phyloP scores from a whole-genome alignment of 768 basidiomycete species.

The Agaricus subrufescens region DNA sequence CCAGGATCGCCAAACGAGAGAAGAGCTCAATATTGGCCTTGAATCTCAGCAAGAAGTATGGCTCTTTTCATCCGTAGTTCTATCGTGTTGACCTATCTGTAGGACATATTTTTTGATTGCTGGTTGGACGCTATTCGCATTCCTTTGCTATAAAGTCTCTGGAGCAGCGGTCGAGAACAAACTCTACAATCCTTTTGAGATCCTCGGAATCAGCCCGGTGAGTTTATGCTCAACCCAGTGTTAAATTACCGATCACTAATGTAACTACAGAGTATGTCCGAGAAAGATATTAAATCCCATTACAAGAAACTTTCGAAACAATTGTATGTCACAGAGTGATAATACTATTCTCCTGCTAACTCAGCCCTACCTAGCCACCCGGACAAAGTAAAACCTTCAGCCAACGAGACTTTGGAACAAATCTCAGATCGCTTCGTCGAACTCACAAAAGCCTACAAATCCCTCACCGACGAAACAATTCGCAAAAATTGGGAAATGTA shows the following conservation, averaged over 20 bases:
- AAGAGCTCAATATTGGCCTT: conserved; percentile 44
- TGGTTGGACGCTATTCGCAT: conserved; percentile 74
- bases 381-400: conserved; percentile 85
- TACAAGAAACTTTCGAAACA: conserved; percentile 88
- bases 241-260: neutral
- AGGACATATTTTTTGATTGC: conserved; percentile 57
- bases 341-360: neutral
- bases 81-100: conserved; percentile 2
- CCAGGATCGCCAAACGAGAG: conserved; percentile 34
- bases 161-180: conserved; percentile 55
- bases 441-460: conserved; percentile 96
- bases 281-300: conserved; percentile 94
- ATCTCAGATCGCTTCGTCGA: conserved; percentile 87
- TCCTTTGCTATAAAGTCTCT: conserved; percentile 62
- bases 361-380: conserved; percentile 64
- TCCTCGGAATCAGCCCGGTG: conserved; percentile 74
- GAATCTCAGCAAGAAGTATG: conserved; percentile 49
- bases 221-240: conserved; percentile 20
- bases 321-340: conserved; percentile 49
- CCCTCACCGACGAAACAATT: conserved; percentile 89
- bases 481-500: conserved; percentile 86
- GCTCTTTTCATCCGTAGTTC: conserved; percentile 7
- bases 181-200: conserved; percentile 92
- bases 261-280: conserved; percentile 49
- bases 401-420: conserved; percentile 80